Evolutionary conservation across 176 grass and related monocot genomes (phyloP), one percentile per base, ranked within the genome.

Genomic region (Zoysia pacifica): DNA sequence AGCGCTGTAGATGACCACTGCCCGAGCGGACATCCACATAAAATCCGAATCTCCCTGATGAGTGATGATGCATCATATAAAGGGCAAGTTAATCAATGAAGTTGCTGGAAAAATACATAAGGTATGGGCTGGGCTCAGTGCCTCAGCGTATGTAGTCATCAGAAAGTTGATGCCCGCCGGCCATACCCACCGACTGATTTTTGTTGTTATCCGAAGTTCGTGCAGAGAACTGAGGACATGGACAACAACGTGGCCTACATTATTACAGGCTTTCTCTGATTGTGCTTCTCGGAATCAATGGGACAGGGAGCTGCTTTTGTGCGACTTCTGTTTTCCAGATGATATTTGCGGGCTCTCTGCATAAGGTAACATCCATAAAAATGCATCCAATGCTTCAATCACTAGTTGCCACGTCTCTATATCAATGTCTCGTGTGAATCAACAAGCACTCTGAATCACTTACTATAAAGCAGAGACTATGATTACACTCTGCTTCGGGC

Each of bases 201-300:
- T 84, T 81, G 77, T 72, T 72, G 56, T 42, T 81, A 56, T 76
- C 77, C 9, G 48, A 89, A 72, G 77, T 72, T 49, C 85, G 65
- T 72, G 48, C 77, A 52, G 15, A 74, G 46, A 65, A 36, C 44
- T 65, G 56, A 70, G 48, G 59, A n/a, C 9, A 71, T n/a, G 0
- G 67, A 61, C 4, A 69, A 39, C 1, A 76, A 65, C n/a, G 37
- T 65, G 56, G 41, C 41, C 70, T 48, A 2, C 42, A 75, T 64
- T 63, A 79, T 79, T 84, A 35, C 62, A 75, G 3, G 69, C 44
- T 79, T 80, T 41, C 5, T 48, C 38, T 53, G 11, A n/a, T 69
- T 84, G 2, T 54, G 38, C 72, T 76, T 69, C 45, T 45, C 37
- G 9, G 53, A 79, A 53, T 53, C 40, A 12, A 51, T 73, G 47